These are phyloP conservation scores for Acacia acuminata DNA, from an alignment of 306 rosid species.

Conservation along the genomic window DNA sequence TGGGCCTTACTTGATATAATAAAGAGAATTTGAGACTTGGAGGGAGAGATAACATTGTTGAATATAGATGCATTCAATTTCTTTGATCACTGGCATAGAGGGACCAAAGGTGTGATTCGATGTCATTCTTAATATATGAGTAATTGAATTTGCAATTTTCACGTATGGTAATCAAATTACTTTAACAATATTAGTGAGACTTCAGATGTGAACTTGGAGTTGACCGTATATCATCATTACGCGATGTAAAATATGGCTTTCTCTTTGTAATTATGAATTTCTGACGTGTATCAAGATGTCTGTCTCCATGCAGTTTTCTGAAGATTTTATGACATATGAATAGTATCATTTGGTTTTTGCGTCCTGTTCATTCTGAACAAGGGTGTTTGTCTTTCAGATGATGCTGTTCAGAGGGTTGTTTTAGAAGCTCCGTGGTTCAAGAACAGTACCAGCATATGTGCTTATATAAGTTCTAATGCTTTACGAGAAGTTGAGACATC, in stretches of 20 bases:
- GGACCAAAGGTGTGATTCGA: background rate
- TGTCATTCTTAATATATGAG: background rate
- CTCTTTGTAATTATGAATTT: background rate
- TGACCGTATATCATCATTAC: background rate
- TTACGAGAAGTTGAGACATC: slow-evolving; percentile 44
- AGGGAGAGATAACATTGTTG: background rate
- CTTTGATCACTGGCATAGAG: background rate
- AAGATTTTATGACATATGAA: background rate
- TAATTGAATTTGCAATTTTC: background rate
- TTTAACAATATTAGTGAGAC: background rate
- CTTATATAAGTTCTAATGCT: slow-evolving; percentile 33
- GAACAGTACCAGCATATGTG: slow-evolving; percentile 30
- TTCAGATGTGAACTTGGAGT: background rate
- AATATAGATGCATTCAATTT: background rate
- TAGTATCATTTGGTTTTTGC: background rate
- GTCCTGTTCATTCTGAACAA: background rate
- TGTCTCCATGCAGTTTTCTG: background rate
- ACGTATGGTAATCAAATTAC: background rate
- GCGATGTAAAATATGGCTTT: background rate
- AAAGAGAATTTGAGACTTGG: background rate
- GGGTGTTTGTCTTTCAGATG: slow-evolving; percentile 24
- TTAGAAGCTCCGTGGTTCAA: slow-evolving; percentile 41
- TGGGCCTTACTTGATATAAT: background rate
- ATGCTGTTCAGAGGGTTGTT: slow-evolving; percentile 34
- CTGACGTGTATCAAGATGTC: background rate